Base-by-base conservation (phyloP, 495 filamentous ascomycete species). In the Staphylotrichum longicolle region DNA sequence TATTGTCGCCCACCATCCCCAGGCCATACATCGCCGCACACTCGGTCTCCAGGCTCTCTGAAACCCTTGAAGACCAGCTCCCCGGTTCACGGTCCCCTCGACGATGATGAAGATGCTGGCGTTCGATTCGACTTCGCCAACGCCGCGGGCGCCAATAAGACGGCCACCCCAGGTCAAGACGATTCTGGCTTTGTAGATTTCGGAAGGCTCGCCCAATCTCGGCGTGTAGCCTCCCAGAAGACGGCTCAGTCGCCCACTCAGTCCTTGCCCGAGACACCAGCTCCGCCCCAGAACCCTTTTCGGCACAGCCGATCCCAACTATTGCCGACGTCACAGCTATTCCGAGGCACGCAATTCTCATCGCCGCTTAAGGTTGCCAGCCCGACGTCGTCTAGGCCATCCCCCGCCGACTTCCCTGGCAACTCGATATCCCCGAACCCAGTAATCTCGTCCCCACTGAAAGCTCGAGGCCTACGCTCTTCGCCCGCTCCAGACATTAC, bases 351-450 rank as follows among this genome's bases (percentile, higher is more conserved):
- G 0, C 79, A 78, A 57, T 75, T 71, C 37, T 76, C 77, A 32
- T 80, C 78, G 8, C 72, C 71, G 10, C 50, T 75, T 11, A 78
- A 75, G 51, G 63, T 68, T 33, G 66, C 63, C 35, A 82, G 79
- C 59, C 79, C 79, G 12, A 80, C 79, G 14, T 80, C 78, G 4
- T 82, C 79, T 3, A 74, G 79, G 3, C 79, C 79, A 0, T 82
- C 79, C 1, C 78, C 78, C 0, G 65, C 75, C 44, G 63, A 74
- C 7, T 77, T 77, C 34, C 60, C 60, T 27, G 67, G 67, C 2
- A 74, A 75, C 33, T 58, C 68, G 0, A 75, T 74, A 9, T 79
- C 76, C 12, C 70, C 75, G 4, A 74, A 77, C 34, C 65, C 63
- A 27, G 57, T 67, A 45, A 62, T 69, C 15, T 80, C 78, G 5